Conservation (phyloP, 192 early-diverging fungal species). For the Podila clonocystis region DNA sequence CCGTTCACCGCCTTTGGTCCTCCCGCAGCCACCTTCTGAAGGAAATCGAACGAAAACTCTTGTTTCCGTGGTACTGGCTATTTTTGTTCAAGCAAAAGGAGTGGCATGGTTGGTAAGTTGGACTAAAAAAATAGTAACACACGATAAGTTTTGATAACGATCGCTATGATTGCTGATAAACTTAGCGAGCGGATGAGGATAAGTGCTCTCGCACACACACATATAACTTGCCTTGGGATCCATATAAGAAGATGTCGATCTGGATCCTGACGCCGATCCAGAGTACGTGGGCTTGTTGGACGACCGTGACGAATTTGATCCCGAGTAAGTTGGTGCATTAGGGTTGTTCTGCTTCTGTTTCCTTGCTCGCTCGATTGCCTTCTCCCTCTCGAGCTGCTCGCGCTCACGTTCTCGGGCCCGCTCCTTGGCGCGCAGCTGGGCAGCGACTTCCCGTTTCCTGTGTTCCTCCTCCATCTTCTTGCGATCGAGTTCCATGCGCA, state of each 20-base stretch:
- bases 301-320: constrained; percentile 5
- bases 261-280: constrained; percentile 8
- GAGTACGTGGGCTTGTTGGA: constrained; percentile 20
- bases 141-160: background rate
- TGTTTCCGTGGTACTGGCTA: constrained; percentile 22
- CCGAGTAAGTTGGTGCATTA: constrained; percentile 35
- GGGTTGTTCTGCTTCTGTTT: constrained; percentile 14
- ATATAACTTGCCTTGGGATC: constrained; percentile 21
- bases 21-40: constrained; percentile 32
- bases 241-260: constrained; percentile 5
- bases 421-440: constrained; percentile 37
- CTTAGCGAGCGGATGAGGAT: background rate
- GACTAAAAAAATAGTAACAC: background rate
- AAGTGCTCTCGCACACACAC: background rate
- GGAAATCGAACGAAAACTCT: constrained; percentile 29
- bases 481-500: constrained; percentile 31
- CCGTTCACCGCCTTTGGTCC: constrained; percentile 2
- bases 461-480: constrained; percentile 36
- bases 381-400: constrained; percentile 28
- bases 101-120: background rate
- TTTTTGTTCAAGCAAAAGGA: background rate
- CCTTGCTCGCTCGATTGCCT: constrained; percentile 19
- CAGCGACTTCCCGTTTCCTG: constrained; percentile 22
- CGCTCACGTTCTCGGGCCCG: constrained; percentile 31
- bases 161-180: no score